These are phyloP conservation scores for Otatea glauca DNA, from an alignment of 176 grass and related monocot species.

Conservation along the genomic window DNA sequence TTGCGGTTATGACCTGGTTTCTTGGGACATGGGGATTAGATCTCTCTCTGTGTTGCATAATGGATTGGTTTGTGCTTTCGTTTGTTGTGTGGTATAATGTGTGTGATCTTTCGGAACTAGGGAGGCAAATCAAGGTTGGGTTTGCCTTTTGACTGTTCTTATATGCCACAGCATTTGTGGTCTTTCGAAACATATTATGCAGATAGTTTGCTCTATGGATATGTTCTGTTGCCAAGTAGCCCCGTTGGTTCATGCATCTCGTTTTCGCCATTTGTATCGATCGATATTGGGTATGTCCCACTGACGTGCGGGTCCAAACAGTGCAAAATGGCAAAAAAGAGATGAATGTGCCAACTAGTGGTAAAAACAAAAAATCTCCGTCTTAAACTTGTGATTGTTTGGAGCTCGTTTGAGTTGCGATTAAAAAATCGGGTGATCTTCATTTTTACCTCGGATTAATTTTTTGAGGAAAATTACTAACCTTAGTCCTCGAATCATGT, in stretches of 20 bases:
- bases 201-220: constrained; percentile 15
- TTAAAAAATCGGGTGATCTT: not conserved
- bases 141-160: not conserved
- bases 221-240: not conserved
- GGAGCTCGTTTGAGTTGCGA: not conserved
- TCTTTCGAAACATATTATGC: not conserved
- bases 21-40: not conserved
- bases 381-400: not conserved
- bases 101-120: not conserved
- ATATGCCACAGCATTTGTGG: constrained; percentile 44
- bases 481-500: no score
- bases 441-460: not conserved
- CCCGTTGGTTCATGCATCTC: no score
- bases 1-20: constrained; percentile 33
- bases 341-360: no score
- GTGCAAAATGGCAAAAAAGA: no score
- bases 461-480: not conserved
- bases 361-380: no score
- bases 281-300: no score
- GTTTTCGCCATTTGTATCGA: no score
- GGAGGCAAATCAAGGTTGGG: not conserved
- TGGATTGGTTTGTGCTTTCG: constrained; percentile 10
- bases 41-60: not conserved
- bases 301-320: no score
- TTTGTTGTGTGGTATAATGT: constrained; percentile 28